Base-by-base conservation (phyloP, 1,284 basidiomycete species). In the Malassezia yamatoensis region DNA sequence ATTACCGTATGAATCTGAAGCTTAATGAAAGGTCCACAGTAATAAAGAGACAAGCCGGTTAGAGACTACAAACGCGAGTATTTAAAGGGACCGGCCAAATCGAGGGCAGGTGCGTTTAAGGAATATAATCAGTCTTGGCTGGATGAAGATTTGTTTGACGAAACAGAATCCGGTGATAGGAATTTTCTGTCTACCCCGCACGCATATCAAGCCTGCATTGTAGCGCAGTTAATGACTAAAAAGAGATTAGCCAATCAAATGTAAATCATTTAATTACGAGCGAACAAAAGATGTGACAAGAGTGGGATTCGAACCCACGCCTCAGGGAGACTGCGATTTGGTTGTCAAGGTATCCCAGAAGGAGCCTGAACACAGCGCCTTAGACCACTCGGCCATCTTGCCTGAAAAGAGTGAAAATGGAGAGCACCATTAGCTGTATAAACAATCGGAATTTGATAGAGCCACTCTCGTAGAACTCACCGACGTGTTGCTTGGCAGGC, bases 351-450 rank as follows among this genome's bases (percentile, higher is more conserved):
- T 58, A 49, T 58, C 51, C 36, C 50, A 18, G 10, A 42, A 58
- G 20, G 51, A 58, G 55, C 55, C 55, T 58, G 55, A 58, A 58
- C 55, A 58, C 55, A 58, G 55, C 65, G 63, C 65, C 65, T 67
- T 65, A 62, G 63, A 67, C 65, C 64, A 62, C 64, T 64, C 62
- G 62, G 64, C 64, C 64, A 66, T 62, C 62, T 64, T 66, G 62
- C 64, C 64, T 49, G 21, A 15, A 44, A n/a, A 13, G 20, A 2
- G 12, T 15, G 20, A 44, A 16, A 16, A 44, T 4, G 3, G 15
- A n/a, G 15, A 8, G 20, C 15, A 39, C 38, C 20, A 39, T n/a
- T 39, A 8, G 8, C 6, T 3, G 3, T 39, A 20, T n/a, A 39
- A n/a, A 39, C 20, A n/a, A 8, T 4, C 4, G 3, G 24, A 29